Base-by-base conservation (phyloP, 345 rosid species). In the Crucihimalaya himalaica region DNA sequence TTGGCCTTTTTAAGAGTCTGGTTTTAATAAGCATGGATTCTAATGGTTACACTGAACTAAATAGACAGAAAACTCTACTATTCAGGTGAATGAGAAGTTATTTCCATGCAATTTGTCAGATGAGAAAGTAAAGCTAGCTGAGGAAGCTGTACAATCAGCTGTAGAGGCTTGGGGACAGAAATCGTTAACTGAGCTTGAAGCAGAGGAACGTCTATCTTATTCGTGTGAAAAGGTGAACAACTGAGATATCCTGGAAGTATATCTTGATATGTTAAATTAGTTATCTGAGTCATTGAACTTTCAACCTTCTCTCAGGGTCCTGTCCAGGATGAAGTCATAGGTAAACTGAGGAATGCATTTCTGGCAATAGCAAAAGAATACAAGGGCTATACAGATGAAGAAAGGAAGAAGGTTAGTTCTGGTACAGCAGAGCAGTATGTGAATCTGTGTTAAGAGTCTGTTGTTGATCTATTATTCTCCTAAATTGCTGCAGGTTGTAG, bases 171-270 rank as follows among this genome's bases (percentile, higher is more conserved):
- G 96, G 98, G 98, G 98, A 29, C 90, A 85, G 81, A 88, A 79
- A 78, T 89, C 90, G 6, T 76, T 94, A 77, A 87, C 87, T 63
- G 98, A 89, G 85, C 95, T 94, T 46, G 97, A 89, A 85, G 95
- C 97, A 48, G 98, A 94, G 82, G 98, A 94, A 72, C 89, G 89
- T 48, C 79, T 94, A 62, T 94, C 98, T 47, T 94, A 94, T 78
- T 89, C 88, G 75, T 94, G 97, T 80, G 98, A 94, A 84, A 94
- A 88, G 96, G 98, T 94, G 70, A 75, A 73, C 37, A 47, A 56
- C 46, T 65, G 35, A 59, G 28, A 61, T 29, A 48, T 8, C 16
- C 16, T 32, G 18, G 31, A 57, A 64, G 2, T 35, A n/a, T 58
- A 45, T 47, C 25, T 59, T 64, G 45, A 56, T 56, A 58, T 42